Base-by-base conservation (phyloP, 1,284 basidiomycete genomes). In the Melampsora americana region DNA sequence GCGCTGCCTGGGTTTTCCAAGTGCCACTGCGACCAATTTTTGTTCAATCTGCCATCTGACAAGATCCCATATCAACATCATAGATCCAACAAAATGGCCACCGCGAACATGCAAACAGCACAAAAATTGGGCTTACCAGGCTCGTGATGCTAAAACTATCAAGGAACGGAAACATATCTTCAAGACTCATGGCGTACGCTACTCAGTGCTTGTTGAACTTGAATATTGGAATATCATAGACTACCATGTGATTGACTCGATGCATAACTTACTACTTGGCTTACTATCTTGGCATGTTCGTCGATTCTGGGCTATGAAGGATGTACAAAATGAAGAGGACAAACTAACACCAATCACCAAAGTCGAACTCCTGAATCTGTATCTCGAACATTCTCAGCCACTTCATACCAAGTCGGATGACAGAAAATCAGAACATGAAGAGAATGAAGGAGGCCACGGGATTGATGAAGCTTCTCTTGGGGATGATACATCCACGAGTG, bases 11-110 rank as follows among this genome's bases (percentile, higher is more conserved):
- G 78, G 77, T 46, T 78, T 66, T 77, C 20, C 66, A 23, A 35
- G 28, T 7, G 67, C 68, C 30, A 60, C 42, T 14, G 50, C 77
- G 14, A 72, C 42, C 42, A 44, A 44, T 44, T 44, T 44, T 7
- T 39, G n/a, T 26, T 79, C 78, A 5, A 46, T 66, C 53, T 79
- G 78, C 26, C 39, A 28, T 9, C 14, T 77, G 14, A 28, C 32
- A 39, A 73, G 66, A 50, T 2, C 23, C 6, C 14, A 73, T 18
- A 73, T 73, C 28, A 73, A 28, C 42, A 44, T 44, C 42, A 14
- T 44, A 44, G 42, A 44, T 44, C 42, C 42, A 14, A 14, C 42
- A 9, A 44, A 44, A 44, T 44, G 42, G 42, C 42, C 42, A 44
- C 42, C 42, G 16, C 42, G 42, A 44, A 12, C 65, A 73, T 46